Evolutionary conservation across 1,139 yeast genomes (phyloP), one percentile per base, ranked within the genome.

Genomic region (Pichiaceae sp.): DNA sequence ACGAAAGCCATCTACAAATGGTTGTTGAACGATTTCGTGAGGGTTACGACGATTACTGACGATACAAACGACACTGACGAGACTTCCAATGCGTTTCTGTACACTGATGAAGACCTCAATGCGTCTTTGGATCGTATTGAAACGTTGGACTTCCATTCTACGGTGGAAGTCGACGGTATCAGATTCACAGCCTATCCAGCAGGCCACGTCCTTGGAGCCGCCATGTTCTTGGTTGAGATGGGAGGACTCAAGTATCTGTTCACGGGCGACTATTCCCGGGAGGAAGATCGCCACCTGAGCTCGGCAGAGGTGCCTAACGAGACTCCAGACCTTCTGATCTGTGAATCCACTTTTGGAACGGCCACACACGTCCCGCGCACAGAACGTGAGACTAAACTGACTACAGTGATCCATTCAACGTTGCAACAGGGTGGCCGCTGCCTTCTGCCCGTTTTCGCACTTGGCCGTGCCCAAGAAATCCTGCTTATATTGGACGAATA

Each of bases 131-230:
- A 87, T 52, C 66, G 76, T 45, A 91, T 91, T 37, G 98, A 93
- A 58, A 86, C 97, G 0, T 75, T 91, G 28, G 98, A 91, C 58
- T 91, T 82, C 59, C 98, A 91, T 60, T 86, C 96, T 4, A 91
- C 98, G 0, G 74, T 87, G 52, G 97, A 91, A 52, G 83, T 89
- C 31, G 93, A 82, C 39, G 98, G 98, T 36, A 80, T 93, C 41
- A 70, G 94, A 53, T 91, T 91, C 63, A 93, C 98, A 1, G 98
- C 98, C 4, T 93, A 82, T 58, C 98, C 91, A 62, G 99, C 98
- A 3, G 99, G 99, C 14, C 99, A 91, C 68, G 99, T 91, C 16
- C 67, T 91, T 36, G 99, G 99, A 36, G 97, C 98, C 12, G 96
- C 98, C 27, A 91, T 91, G 97, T 91, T 81, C 57, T 79, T 91